Conservation (phyloP, 2,329 filamentous ascomycete genomes). For the Hawksworthiomyces lignivorus region DNA sequence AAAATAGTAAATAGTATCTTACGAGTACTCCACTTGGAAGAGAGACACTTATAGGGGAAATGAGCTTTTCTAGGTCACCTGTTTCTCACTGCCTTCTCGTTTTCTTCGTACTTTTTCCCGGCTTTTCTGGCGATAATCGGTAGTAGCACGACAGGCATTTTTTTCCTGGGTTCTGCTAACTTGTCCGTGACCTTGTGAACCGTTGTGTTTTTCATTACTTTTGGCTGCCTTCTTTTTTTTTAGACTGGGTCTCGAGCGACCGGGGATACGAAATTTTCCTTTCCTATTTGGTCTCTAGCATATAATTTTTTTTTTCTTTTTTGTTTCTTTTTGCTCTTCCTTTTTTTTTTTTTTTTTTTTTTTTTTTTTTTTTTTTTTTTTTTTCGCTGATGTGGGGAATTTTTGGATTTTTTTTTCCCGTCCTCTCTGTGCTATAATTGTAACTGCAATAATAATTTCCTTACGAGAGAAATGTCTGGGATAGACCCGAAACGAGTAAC, state of each 20-base stretch:
- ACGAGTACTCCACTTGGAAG: too few relatives aligned
- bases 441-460: constrained; percentile 1
- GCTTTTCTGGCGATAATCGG: too few relatives aligned
- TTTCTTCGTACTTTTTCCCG: too few relatives aligned
- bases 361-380: constrained; percentile 1
- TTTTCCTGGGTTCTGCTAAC: background rate
- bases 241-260: constrained; percentile 2
- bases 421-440: background rate
- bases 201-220: background rate
- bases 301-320: background rate
- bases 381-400: constrained; percentile 4
- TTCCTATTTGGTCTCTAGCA: background rate
- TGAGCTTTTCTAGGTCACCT: too few relatives aligned
- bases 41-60: too few relatives aligned
- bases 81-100: too few relatives aligned
- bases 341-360: constrained; percentile 2
- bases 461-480: constrained; percentile 6
- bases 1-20: too few relatives aligned
- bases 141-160: too few relatives aligned
- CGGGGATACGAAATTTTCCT: constrained; percentile 11
- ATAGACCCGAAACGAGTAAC: constrained; percentile 10
- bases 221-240: constrained; percentile 2
- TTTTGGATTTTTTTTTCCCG: constrained; percentile 2
- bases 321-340: background rate
- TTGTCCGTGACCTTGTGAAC: background rate